Conservation (phyloP, 2,329 filamentous ascomycete species). For the Beauveria brongniartii region DNA sequence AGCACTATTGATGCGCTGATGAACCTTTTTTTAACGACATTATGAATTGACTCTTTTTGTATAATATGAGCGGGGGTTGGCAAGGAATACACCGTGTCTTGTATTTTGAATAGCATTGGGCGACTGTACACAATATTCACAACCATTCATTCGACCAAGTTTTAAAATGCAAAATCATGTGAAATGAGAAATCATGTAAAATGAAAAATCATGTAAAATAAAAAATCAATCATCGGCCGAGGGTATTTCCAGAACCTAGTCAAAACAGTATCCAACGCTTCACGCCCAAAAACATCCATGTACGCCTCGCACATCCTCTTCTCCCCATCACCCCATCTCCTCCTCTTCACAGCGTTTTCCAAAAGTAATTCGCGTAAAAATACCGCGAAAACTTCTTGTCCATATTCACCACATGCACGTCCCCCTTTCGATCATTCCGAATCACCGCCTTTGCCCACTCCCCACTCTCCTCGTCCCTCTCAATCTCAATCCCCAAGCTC, state of each 20-base stretch:
- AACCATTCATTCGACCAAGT: no score
- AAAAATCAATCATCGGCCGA: not conserved
- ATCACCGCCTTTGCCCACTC: conserved; percentile 83
- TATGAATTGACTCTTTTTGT: not conserved
- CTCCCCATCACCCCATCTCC: not conserved
- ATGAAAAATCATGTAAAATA: no score
- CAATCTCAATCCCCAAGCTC: conserved; percentile 82
- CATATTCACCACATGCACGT: conserved; percentile 91
- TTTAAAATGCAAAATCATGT: not conserved
- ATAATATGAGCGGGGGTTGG: not conserved
- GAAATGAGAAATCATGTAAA: no score
- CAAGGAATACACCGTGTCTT: not conserved
- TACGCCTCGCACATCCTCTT: conserved; percentile 11
- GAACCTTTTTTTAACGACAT: not conserved
- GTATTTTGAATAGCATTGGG: not conserved
- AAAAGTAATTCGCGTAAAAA: conserved; percentile 95
- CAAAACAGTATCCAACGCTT: conserved; percentile 3
- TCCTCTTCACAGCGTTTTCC: conserved; percentile 66
- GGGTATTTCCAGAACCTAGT: not conserved
- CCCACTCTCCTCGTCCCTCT: conserved; percentile 62
- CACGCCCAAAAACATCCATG: not conserved
- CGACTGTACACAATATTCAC: not conserved
- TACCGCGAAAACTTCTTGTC: conserved; percentile 85
- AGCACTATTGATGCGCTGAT: not conserved
- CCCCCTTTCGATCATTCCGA: conserved; percentile 75